A percentile compares a stretch with the other conserved stretches of the same genome.
Evolutionary conservation across 163 green algal genomes (phyloP).

Genomic region (Scenedesmus sp.): DNA sequence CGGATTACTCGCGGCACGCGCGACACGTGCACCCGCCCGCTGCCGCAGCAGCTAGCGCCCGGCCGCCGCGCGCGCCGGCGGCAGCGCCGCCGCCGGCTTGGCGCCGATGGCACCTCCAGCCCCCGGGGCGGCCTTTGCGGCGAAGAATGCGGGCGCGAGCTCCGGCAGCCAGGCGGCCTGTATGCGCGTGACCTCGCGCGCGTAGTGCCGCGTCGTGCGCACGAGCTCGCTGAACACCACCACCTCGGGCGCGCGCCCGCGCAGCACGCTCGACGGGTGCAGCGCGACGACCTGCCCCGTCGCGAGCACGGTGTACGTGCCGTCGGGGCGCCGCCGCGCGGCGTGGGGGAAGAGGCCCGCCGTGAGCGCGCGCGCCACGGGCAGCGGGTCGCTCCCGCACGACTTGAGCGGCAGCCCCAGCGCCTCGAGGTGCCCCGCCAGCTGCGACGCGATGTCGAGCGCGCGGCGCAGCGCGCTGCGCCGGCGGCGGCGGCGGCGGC

Average conservation of each 20-base stretch:
- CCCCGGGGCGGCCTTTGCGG: conserved; percentile 22
- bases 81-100: too few species aligned
- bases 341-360: conserved; percentile 87
- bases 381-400: conserved; percentile 53
- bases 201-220: conserved; percentile 71
- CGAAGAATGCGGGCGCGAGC: conserved; percentile 83
- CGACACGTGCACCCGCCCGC: too few species aligned
- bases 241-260: conserved; percentile 59
- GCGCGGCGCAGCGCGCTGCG: conserved; percentile 80
- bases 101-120: too few species aligned
- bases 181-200: conserved; percentile 69
- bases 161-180: conserved; percentile 86
- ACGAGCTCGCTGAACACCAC: conserved; percentile 93
- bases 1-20: too few species aligned
- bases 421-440: conserved; percentile 65
- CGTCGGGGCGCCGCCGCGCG: conserved; percentile 73
- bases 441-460: conserved; percentile 78
- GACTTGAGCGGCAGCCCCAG: conserved; percentile 39
- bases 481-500: not conserved
- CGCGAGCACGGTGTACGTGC: conserved; percentile 57
- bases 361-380: conserved; percentile 69
- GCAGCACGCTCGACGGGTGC: conserved; percentile 87
- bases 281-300: conserved; percentile 75
- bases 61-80: too few species aligned
- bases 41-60: too few species aligned